phyloP scores from a whole-genome alignment of 2,329 filamentous ascomycete genomes.

The Aspergillus awamori region DNA sequence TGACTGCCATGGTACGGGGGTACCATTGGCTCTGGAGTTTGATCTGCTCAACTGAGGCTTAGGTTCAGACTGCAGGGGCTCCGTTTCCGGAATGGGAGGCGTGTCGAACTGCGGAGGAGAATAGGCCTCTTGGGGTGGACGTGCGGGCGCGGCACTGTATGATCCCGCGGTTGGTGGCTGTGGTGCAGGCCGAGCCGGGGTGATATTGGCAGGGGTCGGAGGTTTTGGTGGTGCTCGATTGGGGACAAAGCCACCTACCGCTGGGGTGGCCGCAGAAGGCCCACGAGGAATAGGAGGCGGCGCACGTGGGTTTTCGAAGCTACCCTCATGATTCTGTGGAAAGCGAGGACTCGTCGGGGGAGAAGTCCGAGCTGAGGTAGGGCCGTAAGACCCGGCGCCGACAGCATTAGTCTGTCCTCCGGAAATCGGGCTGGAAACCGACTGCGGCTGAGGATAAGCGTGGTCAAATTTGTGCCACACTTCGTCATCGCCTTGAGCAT shows the following conservation, averaged over 20 bases:
- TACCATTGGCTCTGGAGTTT: conserved; percentile 65
- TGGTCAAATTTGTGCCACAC: conserved; percentile 97
- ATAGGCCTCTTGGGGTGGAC: conserved; percentile 59
- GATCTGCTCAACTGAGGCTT: conserved; percentile 63
- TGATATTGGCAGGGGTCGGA: conserved; percentile 56
- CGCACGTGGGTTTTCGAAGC: conserved; percentile 94
- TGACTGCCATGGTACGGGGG: conserved; percentile 52
- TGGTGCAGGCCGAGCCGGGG: conserved; percentile 47
- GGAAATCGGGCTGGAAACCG: conserved; percentile 42
- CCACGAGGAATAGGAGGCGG: conserved; percentile 80
- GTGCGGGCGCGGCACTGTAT: conserved; percentile 45
- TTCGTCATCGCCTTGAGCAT: conserved; percentile 80
- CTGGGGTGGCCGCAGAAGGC: conserved; percentile 51
- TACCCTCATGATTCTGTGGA: conserved; percentile 85
- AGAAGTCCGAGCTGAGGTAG: conserved; percentile 66
- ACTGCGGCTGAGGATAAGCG: conserved; percentile 63
- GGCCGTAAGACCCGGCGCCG: conserved; percentile 46
- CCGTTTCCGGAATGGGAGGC: conserved; percentile 57
- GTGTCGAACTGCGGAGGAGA: conserved; percentile 41
- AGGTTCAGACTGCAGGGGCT: conserved; percentile 67
- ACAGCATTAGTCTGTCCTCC: conserved; percentile 45
- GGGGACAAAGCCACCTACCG: conserved; percentile 67
- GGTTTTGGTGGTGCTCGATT: conserved; percentile 84
- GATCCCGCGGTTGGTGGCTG: conserved; percentile 48
- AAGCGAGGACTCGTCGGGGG: conserved; percentile 84